Conservation (phyloP, 192 early-diverging fungal genomes). For the Coemansia sp. region DNA sequence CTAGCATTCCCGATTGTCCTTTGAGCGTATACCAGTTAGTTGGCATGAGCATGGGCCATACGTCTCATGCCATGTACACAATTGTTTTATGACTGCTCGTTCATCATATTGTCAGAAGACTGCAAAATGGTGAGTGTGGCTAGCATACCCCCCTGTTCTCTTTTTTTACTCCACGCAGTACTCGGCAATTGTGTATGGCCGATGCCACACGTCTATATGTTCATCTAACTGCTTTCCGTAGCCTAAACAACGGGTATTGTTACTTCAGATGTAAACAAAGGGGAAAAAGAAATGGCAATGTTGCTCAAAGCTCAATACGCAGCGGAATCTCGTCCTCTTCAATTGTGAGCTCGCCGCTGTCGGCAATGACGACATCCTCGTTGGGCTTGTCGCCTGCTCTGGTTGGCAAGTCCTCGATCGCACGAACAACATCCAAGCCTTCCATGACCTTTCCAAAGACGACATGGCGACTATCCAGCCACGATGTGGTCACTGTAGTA, state of each 20-base stretch:
- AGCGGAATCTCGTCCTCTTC: conserved; percentile 41
- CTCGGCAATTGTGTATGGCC: background rate
- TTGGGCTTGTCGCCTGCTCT: conserved; percentile 66
- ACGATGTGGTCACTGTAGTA: conserved; percentile 68
- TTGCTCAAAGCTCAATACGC: conserved; percentile 41
- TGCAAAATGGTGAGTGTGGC: background rate
- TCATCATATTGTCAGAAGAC: background rate
- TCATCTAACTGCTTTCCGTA: conserved; percentile 13
- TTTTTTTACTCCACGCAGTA: conserved; percentile 2
- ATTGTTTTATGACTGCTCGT: background rate
- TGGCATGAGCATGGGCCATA: too few species aligned
- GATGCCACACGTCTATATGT: background rate
- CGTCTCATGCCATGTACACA: background rate
- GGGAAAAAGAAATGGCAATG: background rate
- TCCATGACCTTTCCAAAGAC: conserved; percentile 78
- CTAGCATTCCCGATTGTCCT: too few species aligned
- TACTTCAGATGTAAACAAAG: background rate
- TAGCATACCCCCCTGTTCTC: background rate
- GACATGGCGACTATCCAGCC: conserved; percentile 78
- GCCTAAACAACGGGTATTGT: conserved; percentile 13
- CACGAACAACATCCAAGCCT: conserved; percentile 52
- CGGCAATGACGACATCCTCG: conserved; percentile 67
- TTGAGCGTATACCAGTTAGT: too few species aligned
- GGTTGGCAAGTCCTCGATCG: conserved; percentile 35
- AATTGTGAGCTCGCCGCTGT: conserved; percentile 76